Conservation (phyloP, 768 basidiomycete species). For the Fistulinella prunicolor region DNA sequence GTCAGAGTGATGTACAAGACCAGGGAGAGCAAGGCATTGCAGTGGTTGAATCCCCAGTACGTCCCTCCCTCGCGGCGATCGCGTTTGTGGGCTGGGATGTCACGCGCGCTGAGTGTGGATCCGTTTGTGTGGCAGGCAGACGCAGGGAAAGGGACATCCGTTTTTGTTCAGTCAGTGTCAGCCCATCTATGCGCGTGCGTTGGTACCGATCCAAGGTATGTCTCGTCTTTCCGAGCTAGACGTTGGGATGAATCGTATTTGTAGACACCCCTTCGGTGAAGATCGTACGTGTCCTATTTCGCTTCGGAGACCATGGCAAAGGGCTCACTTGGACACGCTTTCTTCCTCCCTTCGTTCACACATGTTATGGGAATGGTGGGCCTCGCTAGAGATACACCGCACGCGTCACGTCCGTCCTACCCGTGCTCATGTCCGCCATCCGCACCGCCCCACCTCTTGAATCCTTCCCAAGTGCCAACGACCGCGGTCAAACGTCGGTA, state of each 20-base stretch:
- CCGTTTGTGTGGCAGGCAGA: constrained; percentile 52
- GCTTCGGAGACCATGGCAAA: background rate
- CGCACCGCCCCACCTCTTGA: constrained; percentile 69
- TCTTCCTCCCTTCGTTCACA: no score
- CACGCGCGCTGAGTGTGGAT: background rate
- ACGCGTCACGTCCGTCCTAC: constrained; percentile 66
- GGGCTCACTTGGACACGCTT: no score
- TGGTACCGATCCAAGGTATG: constrained; percentile 75
- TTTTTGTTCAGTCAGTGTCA: constrained; percentile 95
- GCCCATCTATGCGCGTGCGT: constrained; percentile 81
- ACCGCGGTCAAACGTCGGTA: constrained; percentile 66
- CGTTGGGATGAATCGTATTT: no score
- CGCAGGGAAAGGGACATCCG: constrained; percentile 81
- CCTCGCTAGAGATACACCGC: constrained; percentile 68
- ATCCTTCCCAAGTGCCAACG: constrained; percentile 66
- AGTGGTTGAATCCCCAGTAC: constrained; percentile 82
- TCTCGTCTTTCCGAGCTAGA: no score
- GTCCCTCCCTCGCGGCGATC: constrained; percentile 19
- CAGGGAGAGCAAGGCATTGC: constrained; percentile 73
- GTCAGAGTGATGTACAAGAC: constrained; percentile 68
- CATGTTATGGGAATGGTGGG: background rate
- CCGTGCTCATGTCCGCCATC: constrained; percentile 83
- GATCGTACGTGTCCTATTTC: constrained; percentile 46
- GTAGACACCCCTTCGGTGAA: constrained; percentile 85
- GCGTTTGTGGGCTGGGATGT: no score